Evolutionary conservation across 129 eudicot genomes (phyloP).

Genomic region (Rutidosis leptorrhynchoides): DNA sequence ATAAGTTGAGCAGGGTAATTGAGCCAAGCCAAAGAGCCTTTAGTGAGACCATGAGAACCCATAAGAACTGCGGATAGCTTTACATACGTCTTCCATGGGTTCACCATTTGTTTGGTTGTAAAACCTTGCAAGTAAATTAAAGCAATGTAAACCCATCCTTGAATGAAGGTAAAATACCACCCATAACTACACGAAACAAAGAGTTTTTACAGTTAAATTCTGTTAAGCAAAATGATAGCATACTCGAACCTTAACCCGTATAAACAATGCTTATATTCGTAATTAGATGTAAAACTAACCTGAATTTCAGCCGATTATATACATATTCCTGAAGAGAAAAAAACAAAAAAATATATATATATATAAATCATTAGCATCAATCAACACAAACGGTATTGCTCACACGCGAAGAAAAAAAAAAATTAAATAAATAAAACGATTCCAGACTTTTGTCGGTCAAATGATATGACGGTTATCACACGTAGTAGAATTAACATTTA

Average conservation of each 20-base stretch:
- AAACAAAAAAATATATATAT: background rate
- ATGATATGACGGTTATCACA: background rate
- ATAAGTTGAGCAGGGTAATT: conserved; percentile 91
- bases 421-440: too few relatives aligned
- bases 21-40: conserved; percentile 82
- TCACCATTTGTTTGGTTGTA: conserved; percentile 89
- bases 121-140: conserved; percentile 81
- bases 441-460: conserved; percentile 10
- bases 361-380: background rate
- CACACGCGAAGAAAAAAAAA: background rate
- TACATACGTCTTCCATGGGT: conserved; percentile 89
- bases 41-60: conserved; percentile 97
- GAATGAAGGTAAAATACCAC: conserved; percentile 87
- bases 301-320: conserved; percentile 76
- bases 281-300: conserved; percentile 36
- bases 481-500: background rate
- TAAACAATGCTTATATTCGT: conserved; percentile 5
- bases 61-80: conserved; percentile 89
- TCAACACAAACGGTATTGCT: conserved; percentile 7
- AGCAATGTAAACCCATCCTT: conserved; percentile 78
- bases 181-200: conserved; percentile 54
- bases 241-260: background rate
- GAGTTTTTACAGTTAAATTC: background rate
- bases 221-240: conserved; percentile 5
- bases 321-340: conserved; percentile 69